Evolutionary conservation across 495 filamentous ascomycete species (phyloP), one percentile per base, ranked within the genome.

Genomic region (Parathielavia hyrcaniae): DNA sequence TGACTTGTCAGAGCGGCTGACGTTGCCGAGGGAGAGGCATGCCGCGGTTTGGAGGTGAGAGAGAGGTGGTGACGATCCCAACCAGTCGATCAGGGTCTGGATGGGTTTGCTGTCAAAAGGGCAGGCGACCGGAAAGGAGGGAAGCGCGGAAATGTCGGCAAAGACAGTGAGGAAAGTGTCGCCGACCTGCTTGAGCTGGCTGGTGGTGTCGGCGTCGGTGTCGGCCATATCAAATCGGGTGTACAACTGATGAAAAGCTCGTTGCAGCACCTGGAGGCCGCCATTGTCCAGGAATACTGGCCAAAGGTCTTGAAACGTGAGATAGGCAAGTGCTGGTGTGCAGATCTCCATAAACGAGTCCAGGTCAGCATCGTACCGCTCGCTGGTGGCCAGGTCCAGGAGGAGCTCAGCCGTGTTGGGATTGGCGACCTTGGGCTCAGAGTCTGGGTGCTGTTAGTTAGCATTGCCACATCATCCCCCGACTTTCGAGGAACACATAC

Each of bases 11-110:
- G 85, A 87, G 58, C 87, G 83, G 43, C 83, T 80, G n/a, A 91
- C 63, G 64, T 92, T 93, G 20, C 89, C 89, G 7, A 91, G 79
- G 58, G 87, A 79, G 17, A 91, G 73, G 64, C 87, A 91, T 16
- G 86, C 83, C 34, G 85, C 85, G n/a, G 86, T 79, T 61, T 85
- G 85, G 1, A 91, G 77, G 47, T 86, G 77, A 5, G 61, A 35
- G 53, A 55, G 20, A 35, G 50, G 23, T 9, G 50, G 13, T 12
- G 63, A 23, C 5, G 57, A 36, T 1, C 49, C 54, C n/a, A 91
- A 68, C 43, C 75, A 83, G 38, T 69, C 59, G 6, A 80, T 65
- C 23, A 87, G 64, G 6, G 70, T 62, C 4, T 75, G 73, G 6
- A 76, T 74, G 39, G 81, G 73, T 0, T 80, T 77, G 50, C 66